phyloP scores from a whole-genome alignment of 1,284 basidiomycete species.

The Apiotrichum mycotoxinovorans region DNA sequence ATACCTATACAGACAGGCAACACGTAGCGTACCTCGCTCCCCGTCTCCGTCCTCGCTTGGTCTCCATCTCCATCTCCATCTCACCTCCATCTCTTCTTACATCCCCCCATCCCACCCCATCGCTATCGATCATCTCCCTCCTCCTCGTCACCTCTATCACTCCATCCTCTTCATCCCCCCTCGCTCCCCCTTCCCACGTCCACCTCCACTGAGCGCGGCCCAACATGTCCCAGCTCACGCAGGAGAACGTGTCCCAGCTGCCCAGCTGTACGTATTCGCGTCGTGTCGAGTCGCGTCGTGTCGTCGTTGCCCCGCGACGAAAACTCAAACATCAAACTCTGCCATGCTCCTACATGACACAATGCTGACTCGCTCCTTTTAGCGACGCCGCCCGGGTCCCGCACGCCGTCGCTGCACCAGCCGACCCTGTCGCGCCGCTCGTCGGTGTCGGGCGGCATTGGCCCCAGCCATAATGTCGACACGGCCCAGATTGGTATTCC shows the following conservation, averaged over 20 bases:
- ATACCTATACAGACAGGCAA: too few relatives aligned
- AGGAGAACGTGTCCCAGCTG: conserved; percentile 38
- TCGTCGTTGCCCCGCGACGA: too few relatives aligned
- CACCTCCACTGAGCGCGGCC: neutral
- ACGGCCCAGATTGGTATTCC: conserved; percentile 41
- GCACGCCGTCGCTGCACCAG: conserved; percentile 40
- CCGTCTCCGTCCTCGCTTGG: too few relatives aligned
- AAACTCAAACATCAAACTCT: too few relatives aligned
- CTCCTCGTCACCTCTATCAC: too few relatives aligned
- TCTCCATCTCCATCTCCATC: too few relatives aligned
- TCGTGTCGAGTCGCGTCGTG: too few relatives aligned
- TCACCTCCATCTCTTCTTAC: too few relatives aligned
- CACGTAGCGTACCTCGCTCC: too few relatives aligned
- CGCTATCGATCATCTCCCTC: too few relatives aligned
- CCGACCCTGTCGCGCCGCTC: conserved; percentile 43
- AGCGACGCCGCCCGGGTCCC: conserved; percentile 19
- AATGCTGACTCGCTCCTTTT: neutral
- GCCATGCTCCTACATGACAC: too few relatives aligned
- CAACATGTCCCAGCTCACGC: conserved; percentile 34
- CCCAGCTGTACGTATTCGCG: conserved; percentile 25
- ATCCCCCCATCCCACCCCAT: too few relatives aligned
- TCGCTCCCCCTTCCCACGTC: conserved; percentile 2
- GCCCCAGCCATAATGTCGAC: conserved; percentile 36
- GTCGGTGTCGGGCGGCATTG: conserved; percentile 35
- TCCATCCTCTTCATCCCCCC: neutral